A percentile compares a stretch with the other conserved stretches of the same genome.
Evolutionary conservation across 83 land plant species (phyloP).

Genomic region (Picea engelmannii): DNA sequence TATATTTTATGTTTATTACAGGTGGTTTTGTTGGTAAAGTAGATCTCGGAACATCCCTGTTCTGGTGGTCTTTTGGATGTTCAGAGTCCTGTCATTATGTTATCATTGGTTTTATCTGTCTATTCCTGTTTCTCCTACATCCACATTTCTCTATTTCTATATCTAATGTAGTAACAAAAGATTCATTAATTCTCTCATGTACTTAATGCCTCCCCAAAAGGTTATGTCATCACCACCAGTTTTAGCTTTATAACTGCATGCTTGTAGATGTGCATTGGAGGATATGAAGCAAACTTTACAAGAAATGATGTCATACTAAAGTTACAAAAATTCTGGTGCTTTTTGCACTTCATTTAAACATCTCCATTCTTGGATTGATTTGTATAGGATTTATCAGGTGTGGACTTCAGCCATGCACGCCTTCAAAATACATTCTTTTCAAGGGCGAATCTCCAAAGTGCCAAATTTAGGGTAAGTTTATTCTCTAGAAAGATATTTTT

Average conservation of each 20-base stretch:
- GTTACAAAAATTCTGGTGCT: neutral
- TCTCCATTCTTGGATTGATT: neutral
- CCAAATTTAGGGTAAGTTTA: conserved; percentile 68
- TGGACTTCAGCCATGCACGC: conserved; percentile 83
- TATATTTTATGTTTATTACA: too few species aligned
- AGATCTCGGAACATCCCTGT: neutral
- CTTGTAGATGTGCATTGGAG: neutral
- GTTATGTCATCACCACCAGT: neutral
- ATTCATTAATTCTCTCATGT: neutral
- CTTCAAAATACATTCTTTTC: conserved; percentile 75
- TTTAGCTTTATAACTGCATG: neutral
- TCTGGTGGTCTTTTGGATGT: neutral
- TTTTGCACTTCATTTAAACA: neutral
- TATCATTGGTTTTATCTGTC: neutral
- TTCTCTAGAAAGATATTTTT: conserved; percentile 2
- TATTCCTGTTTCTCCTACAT: conserved; percentile 1
- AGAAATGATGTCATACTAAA: neutral
- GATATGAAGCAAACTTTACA: neutral
- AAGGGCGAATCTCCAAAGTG: conserved; percentile 76
- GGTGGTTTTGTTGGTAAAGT: neutral
- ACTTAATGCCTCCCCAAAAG: neutral
- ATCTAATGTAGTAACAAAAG: neutral
- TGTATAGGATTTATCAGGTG: conserved; percentile 70
- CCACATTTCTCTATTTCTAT: neutral
- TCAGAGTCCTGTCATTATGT: neutral